Evolutionary conservation across 2,329 filamentous ascomycete genomes (phyloP), one percentile per base, ranked within the genome.

Genomic region (Fusarium sp.): DNA sequence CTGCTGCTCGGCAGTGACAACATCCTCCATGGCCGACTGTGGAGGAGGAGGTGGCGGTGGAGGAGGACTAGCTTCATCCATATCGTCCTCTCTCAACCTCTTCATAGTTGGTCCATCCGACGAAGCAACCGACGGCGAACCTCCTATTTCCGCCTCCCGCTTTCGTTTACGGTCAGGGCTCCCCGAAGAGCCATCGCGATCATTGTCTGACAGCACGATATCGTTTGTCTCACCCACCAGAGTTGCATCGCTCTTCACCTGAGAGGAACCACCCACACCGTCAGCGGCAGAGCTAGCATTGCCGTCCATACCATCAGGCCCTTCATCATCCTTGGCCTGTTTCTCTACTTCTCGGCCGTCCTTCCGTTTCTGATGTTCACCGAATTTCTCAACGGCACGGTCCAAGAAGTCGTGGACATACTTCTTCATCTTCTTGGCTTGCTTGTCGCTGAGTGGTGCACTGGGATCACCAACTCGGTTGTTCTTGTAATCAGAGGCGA

Each of bases 401-500:
- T 96, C 91, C 72, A 97, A 89, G 75, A 90, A 98, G 46, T 93
- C 89, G 62, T 91, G 89, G 55, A 93, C 92, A 72, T 90, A 92
- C 54, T 86, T 88, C 78, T 92, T 96, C 57, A 97, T 86, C 64
- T 93, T 92, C 73, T 89, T 89, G 69, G 89, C 85, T 70, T 95
- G 91, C 73, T 92, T 93, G 32, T 91, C 85, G 26, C 84, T 85
- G 64, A 97, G 89, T 44, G 74, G 70, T n/a, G 74, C 73, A 11
- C 87, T 91, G 0, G 93, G 94, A 71, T 97, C 89, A 41, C 87
- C 84, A 9, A 97, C 93, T n/a, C 92, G 89, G 43, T 88, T 87
- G 72, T 94, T 90, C 75, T 96, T 96, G 79, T 91, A 97, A 75
- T 98, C 94, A 0, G 92, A 95, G 15, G 91, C 87, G 19, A 97